Percentiles rank a stretch among this genome's conserved stretches.
These are phyloP conservation scores for Caloboletus firmus DNA, from an alignment of 1,284 basidiomycete genomes.

Conservation along the genomic window DNA sequence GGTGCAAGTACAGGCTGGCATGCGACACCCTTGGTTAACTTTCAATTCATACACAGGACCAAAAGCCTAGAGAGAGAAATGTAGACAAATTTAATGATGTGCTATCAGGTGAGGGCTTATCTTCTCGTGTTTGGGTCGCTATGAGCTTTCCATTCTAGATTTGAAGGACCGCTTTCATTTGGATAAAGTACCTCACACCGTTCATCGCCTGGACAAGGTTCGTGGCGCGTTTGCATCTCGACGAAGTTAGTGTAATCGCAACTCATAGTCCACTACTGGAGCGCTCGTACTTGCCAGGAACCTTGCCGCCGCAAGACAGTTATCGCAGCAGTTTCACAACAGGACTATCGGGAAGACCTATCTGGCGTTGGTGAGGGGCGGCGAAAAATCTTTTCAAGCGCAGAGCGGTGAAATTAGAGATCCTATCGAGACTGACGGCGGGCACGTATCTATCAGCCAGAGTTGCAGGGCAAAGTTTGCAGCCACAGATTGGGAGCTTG, in stretches of 20 bases:
- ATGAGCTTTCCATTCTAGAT: constrained; percentile 33
- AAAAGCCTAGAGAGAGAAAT: constrained; percentile 25
- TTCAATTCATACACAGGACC: constrained; percentile 16
- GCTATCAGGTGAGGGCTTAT: constrained; percentile 22
- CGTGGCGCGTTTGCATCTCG: constrained; percentile 1
- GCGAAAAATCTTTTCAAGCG: constrained; percentile 44
- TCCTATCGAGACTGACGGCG: constrained; percentile 42
- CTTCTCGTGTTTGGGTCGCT: background rate
- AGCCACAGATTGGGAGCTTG: constrained; percentile 58
- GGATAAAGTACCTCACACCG: constrained; percentile 42
- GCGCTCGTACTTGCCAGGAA: constrained; percentile 56
- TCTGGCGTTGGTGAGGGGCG: constrained; percentile 63
- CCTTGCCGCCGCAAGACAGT: constrained; percentile 42
- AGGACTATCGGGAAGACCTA: constrained; percentile 58
- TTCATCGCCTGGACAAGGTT: constrained; percentile 73
- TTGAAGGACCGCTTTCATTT: constrained; percentile 40
- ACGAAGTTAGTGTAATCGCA: background rate
- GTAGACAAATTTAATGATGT: constrained; percentile 36
- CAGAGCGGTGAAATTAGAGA: constrained; percentile 47
- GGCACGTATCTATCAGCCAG: constrained; percentile 42
- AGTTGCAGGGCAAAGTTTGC: constrained; percentile 41
- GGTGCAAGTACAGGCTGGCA: constrained; percentile 11
- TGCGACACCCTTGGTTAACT: background rate
- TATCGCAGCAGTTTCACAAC: constrained; percentile 55
- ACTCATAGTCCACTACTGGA: constrained; percentile 60